Base-by-base conservation (phyloP, 495 filamentous ascomycete genomes). In the Aspergillus incahuasiensis region DNA sequence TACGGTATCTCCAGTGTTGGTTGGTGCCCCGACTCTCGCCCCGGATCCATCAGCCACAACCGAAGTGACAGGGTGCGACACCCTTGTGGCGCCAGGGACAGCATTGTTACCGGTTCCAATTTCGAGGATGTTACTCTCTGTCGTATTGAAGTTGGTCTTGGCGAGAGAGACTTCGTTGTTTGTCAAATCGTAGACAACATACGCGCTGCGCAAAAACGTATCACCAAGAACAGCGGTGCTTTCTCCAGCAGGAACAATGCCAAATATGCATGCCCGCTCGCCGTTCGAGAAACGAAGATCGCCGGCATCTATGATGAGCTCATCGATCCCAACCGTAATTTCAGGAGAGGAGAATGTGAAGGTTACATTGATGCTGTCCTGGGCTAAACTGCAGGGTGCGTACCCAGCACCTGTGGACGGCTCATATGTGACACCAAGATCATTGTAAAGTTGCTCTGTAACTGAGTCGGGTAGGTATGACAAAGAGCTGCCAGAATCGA, bases 401-500 rank as follows among this genome's bases (percentile, higher is more conserved):
- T 87, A 88, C 21, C 84, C 88, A 40, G 77, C 71, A 5, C 70
- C 68, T 4, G 65, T 67, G 5, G 63, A 63, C 12, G 58, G 24
- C 54, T 86, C 80, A 69, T 86, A 90, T 43, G 82, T 69, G 34
- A 88, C 90, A 24, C 77, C 71, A 54, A 91, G 76, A 34, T 76
- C 71, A 39, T 82, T 64, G 68, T 84, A 91, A 45, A 98, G 82
- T 6, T 66, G 65, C 21, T 79, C 57, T 24, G 82, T 81, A 58
- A 96, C 72, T 52, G 75, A 58, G 58, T 91, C 74, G 5, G 92
- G 92, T 0, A 98, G 83, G 68, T 96, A 96, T 44, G 86, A 89
- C 19, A 96, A 79, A n/a, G 85, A 90, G 55, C 83, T 89, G 54
- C 94, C 94, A n/a, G 91, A 91, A 68, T 98, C 94, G 24, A 98